Evolutionary conservation across 2,329 filamentous ascomycete genomes (phyloP).

Genomic region (Rhinocladiella similis): DNA sequence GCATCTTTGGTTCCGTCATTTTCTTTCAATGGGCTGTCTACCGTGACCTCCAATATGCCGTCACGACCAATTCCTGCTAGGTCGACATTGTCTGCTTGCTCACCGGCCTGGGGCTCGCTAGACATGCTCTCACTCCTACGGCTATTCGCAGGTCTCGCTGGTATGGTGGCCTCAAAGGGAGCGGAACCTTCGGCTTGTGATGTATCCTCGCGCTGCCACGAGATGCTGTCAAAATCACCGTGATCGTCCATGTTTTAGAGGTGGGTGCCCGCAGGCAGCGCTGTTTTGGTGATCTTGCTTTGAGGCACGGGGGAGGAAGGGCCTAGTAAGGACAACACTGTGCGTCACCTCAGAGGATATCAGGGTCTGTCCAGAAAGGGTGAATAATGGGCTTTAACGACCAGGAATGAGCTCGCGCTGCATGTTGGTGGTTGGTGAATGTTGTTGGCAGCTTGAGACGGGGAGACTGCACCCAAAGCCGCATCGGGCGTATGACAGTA

Average conservation of each 20-base stretch:
- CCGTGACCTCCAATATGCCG: slow-evolving; percentile 79
- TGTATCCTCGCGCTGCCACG: slow-evolving; percentile 68
- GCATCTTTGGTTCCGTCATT: slow-evolving; percentile 95
- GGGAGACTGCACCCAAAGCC: background rate
- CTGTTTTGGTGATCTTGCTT: background rate
- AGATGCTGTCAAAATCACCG: slow-evolving; percentile 79
- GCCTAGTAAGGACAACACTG: background rate
- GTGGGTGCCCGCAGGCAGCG: slow-evolving; percentile 12
- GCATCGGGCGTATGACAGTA: background rate
- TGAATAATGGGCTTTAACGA: background rate
- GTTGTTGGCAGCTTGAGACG: too few species aligned
- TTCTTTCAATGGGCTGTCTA: slow-evolving; percentile 85
- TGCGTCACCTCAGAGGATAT: too few species aligned
- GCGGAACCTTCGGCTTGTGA: slow-evolving; percentile 45
- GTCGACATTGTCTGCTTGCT: slow-evolving; percentile 57
- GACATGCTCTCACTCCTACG: slow-evolving; percentile 50
- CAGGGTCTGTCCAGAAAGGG: background rate
- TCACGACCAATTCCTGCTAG: slow-evolving; percentile 64
- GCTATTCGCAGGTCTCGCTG: slow-evolving; percentile 37
- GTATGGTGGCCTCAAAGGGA: slow-evolving; percentile 17
- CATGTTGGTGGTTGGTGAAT: background rate
- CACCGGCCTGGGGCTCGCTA: slow-evolving; percentile 49
- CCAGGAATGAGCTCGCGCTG: background rate
- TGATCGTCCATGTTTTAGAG: slow-evolving; percentile 43
- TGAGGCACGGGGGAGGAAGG: background rate